These are phyloP conservation scores for Neolentinus lepideus DNA, from an alignment of 1,284 basidiomycete genomes.

Conservation along the genomic window DNA sequence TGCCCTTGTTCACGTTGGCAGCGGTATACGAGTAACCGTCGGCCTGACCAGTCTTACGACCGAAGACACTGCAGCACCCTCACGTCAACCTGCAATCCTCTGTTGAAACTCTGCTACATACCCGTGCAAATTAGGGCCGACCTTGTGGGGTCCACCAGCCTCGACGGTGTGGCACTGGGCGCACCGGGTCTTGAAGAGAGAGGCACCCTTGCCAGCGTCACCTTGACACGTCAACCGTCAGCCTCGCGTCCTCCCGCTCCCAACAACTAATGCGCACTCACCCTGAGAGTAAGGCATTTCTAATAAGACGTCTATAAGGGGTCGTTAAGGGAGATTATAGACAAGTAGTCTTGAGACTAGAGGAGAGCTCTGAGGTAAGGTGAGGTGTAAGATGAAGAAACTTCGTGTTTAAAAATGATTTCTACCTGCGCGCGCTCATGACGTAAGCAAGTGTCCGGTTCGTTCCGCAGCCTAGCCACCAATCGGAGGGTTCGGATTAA, in stretches of 20 bases:
- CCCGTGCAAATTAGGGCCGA: constrained; percentile 95
- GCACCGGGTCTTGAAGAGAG: constrained; percentile 94
- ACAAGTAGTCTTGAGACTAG: not conserved
- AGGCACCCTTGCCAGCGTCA: constrained; percentile 84
- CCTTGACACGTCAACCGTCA: constrained; percentile 38
- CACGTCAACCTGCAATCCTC: constrained; percentile 8
- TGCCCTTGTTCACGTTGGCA: constrained; percentile 94
- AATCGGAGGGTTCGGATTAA: not conserved
- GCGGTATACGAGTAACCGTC: constrained; percentile 90
- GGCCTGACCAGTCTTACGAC: constrained; percentile 87
- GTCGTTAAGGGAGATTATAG: constrained; percentile 14
- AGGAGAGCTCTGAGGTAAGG: not conserved
- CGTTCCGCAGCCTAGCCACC: not conserved
- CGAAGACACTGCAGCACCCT: constrained; percentile 50
- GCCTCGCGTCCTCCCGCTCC: not conserved
- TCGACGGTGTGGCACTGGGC: constrained; percentile 95
- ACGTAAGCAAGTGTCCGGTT: not conserved
- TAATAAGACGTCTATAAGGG: constrained; percentile 14
- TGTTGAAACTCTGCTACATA: constrained; percentile 29
- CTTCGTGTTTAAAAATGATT: not conserved
- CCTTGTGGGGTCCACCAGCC: constrained; percentile 80
- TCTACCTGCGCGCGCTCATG: not conserved
- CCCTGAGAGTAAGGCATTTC: constrained; percentile 29
- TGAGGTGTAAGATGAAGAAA: not conserved
- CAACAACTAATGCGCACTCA: constrained; percentile 8